These are phyloP conservation scores for Verticillium nubilum DNA, from an alignment of 2,329 filamentous ascomycete genomes.

Conservation along the genomic window DNA sequence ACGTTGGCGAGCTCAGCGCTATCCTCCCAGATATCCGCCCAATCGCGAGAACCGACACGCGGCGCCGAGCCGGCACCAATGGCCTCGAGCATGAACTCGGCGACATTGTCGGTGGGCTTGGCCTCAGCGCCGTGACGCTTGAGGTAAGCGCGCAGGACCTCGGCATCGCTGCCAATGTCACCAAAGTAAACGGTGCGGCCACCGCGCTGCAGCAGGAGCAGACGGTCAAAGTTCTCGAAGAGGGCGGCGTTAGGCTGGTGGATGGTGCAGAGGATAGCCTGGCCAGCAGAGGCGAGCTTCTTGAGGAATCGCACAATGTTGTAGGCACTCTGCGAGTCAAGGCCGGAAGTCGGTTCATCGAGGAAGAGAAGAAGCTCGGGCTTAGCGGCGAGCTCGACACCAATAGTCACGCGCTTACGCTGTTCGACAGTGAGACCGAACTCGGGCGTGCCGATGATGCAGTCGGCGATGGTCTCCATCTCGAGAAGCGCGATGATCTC, in stretches of 20 bases:
- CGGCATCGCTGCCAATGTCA: slow-evolving; percentile 72
- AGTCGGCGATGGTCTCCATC: slow-evolving; percentile 54
- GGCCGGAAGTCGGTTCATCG: slow-evolving; percentile 72
- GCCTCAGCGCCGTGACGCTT: slow-evolving; percentile 57
- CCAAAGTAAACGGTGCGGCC: slow-evolving; percentile 84
- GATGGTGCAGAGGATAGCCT: slow-evolving; percentile 86
- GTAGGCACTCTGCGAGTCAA: slow-evolving; percentile 67
- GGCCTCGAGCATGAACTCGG: slow-evolving; percentile 82
- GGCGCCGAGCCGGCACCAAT: slow-evolving; percentile 70
- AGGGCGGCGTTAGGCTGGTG: slow-evolving; percentile 83
- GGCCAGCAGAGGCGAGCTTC: slow-evolving; percentile 72
- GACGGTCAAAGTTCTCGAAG: slow-evolving; percentile 82
- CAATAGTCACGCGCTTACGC: slow-evolving; percentile 78
- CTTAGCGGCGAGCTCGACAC: slow-evolving; percentile 82
- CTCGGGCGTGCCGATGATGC: slow-evolving; percentile 54
- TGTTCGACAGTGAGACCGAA: slow-evolving; percentile 66
- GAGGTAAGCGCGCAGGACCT: slow-evolving; percentile 60
- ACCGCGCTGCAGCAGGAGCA: slow-evolving; percentile 72
- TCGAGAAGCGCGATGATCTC: slow-evolving; percentile 55
- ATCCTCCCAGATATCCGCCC: slow-evolving; percentile 74
- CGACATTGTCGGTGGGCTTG: slow-evolving; percentile 50
- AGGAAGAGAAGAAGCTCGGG: slow-evolving; percentile 72
- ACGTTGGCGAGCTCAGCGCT: slow-evolving; percentile 63
- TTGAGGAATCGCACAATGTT: slow-evolving; percentile 75
- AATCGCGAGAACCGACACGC: slow-evolving; percentile 69